A percentile compares a stretch with the other conserved stretches of the same genome.
Evolutionary conservation across 169 alveolate genomes (phyloP).

Genomic region (Cryptosporidium xiaoi): DNA sequence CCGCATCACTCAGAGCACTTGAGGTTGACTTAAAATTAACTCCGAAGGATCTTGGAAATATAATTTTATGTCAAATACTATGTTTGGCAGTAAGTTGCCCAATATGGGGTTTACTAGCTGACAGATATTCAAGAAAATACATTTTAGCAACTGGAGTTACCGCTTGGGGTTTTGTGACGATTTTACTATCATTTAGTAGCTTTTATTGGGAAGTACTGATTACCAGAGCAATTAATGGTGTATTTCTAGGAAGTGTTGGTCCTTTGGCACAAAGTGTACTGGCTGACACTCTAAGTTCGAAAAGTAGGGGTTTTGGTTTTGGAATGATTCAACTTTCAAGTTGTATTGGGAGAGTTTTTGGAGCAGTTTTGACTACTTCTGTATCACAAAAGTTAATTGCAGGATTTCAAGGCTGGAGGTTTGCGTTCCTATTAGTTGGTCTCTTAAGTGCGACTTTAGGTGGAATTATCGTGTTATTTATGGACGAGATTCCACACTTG

Average conservation of each 20-base stretch:
- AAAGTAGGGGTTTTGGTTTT: conserved; percentile 82
- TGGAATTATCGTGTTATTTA: conserved; percentile 80
- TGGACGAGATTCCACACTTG: conserved; percentile 82
- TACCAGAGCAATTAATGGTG: conserved; percentile 86
- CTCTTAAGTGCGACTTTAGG: conserved; percentile 80
- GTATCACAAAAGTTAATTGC: conserved; percentile 82
- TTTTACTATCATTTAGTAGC: conserved; percentile 82
- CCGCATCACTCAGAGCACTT: conserved; percentile 89
- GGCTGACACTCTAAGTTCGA: conserved; percentile 84
- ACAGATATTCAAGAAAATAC: conserved; percentile 85
- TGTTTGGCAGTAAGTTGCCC: conserved; percentile 87
- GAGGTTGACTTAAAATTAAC: conserved; percentile 87
- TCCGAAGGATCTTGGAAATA: conserved; percentile 85
- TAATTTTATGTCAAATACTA: conserved; percentile 87
- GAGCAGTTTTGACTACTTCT: conserved; percentile 87
- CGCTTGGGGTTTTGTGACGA: conserved; percentile 88
- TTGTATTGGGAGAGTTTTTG: conserved; percentile 85
- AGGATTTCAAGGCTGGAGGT: conserved; percentile 85
- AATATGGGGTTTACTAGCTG: conserved; percentile 90
- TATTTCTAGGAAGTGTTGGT: conserved; percentile 86
- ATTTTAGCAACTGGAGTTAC: conserved; percentile 87
- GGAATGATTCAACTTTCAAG: conserved; percentile 87
- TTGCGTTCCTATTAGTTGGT: conserved; percentile 85
- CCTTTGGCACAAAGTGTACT: conserved; percentile 86
- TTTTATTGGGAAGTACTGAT: conserved; percentile 81